Base-by-base conservation (phyloP, 306 rosid genomes). In the Quillaja saponaria region DNA sequence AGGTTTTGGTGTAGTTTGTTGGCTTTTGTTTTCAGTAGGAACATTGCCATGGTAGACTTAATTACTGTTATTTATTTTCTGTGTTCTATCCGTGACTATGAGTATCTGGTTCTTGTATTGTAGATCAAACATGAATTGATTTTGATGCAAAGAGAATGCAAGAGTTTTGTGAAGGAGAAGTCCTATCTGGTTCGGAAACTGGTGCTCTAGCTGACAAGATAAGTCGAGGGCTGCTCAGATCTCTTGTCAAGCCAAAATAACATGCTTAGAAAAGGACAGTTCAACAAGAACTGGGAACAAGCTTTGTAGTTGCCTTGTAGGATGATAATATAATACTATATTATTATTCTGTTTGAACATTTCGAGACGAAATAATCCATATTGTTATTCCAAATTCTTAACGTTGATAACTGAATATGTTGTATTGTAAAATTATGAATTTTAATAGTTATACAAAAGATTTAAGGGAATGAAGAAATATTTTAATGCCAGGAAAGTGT, bases 171-270 rank as follows among this genome's bases (percentile, higher is more conserved):
- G 79, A 88, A 91, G 80, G 96, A 91, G 16, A 88, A 91, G 65
- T 68, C 95, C 28, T 83, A 77, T 75, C 9, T 42, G 78, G 84
- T 69, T 91, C 98, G 8, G 98, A 88, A 73, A 58, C 76, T 34
- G 96, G 96, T 64, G 95, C 63, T 41, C 76, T 91, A 15, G 82
- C 90, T 8, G 96, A 91, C 69, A 79, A 61, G 80, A 78, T 91
- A 56, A 77, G 82, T 78, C 97, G 91, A 3, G 90, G 80, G 20
- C 72, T 91, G 63, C 82, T 91, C 48, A 87, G 77, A 49, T 78
- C 96, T 16, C 70, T 91, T 37, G 83, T 88, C 82, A 88, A 80
- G 58, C 66, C 80, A 54, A 82, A 77, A 67, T 78, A 81, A 77
- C 47, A 18, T 61, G 74, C 45, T 37, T 70, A 19, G 42, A 61